Evolutionary conservation across 768 basidiomycete genomes (phyloP).

Genomic region (Amanita subjunquillea): DNA sequence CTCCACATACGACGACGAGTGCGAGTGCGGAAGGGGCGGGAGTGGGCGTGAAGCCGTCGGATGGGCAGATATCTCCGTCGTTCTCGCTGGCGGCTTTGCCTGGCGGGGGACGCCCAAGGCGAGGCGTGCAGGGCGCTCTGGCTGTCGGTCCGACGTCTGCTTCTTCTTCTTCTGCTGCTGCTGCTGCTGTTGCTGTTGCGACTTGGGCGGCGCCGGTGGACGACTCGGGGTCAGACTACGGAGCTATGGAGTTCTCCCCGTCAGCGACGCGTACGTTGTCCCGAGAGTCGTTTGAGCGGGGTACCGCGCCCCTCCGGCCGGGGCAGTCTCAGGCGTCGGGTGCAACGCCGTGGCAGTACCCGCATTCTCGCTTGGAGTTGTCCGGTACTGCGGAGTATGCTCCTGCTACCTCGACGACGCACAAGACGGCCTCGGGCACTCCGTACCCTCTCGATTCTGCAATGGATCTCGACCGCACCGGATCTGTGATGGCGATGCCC

Average conservation of each 20-base stretch:
- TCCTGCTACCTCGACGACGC: background rate
- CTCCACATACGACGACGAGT: background rate
- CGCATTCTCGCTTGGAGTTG: background rate
- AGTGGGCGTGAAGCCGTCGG: background rate
- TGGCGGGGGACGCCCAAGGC: background rate
- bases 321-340: background rate
- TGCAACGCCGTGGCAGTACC: background rate
- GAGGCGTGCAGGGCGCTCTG: background rate
- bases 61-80: background rate
- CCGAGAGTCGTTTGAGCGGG: slow-evolving; percentile 3
- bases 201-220: background rate
- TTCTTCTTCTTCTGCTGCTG: background rate
- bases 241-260: background rate
- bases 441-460: background rate
- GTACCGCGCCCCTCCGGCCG: background rate
- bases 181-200: no score
- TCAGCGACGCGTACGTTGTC: background rate
- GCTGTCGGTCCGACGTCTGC: background rate
- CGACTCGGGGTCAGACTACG: background rate
- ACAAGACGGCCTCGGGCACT: background rate
- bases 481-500: background rate
- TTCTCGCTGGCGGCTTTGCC: background rate
- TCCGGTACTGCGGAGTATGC: background rate
- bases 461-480: background rate
- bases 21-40: background rate